Conservation (phyloP, 2,329 filamentous ascomycete species). For the Emmonsiellopsis sp. region DNA sequence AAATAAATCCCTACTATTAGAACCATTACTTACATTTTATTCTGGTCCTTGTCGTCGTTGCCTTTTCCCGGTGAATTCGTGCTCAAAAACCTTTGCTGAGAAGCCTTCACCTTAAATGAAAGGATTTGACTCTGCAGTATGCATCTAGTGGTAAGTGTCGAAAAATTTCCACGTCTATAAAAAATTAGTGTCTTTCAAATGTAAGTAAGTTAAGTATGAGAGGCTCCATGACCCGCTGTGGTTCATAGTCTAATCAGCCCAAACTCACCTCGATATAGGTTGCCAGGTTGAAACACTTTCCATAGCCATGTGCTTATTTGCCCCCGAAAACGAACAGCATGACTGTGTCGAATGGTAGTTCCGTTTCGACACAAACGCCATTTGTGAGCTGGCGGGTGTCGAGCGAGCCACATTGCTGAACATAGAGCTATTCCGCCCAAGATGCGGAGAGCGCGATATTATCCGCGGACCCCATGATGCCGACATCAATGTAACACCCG, state of each 20-base stretch:
- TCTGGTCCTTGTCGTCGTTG: not conserved
- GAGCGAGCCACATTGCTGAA: too few relatives aligned
- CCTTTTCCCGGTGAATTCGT: slow-evolving; percentile 1
- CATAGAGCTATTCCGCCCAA: too few relatives aligned
- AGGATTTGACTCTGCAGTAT: not conserved
- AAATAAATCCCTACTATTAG: too few relatives aligned
- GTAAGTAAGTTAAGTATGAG: not conserved
- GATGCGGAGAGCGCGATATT: too few relatives aligned
- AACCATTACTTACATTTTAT: slow-evolving; percentile 1
- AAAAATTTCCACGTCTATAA: not conserved
- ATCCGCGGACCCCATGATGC: too few relatives aligned
- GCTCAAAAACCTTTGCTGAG: slow-evolving; percentile 4
- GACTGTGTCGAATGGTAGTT: not conserved
- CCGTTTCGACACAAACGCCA: not conserved
- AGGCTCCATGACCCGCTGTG: not conserved
- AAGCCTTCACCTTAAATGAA: not conserved
- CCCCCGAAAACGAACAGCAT: not conserved
- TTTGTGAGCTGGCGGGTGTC: not conserved
- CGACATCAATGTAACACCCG: too few relatives aligned
- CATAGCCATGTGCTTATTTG: not conserved
- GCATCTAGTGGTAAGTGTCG: not conserved
- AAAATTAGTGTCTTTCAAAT: not conserved
- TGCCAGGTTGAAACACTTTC: not conserved
- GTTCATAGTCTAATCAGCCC: not conserved
- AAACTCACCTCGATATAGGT: not conserved